Evolutionary conservation across 768 basidiomycete species (phyloP).

Genomic region (Inosperma sp.): DNA sequence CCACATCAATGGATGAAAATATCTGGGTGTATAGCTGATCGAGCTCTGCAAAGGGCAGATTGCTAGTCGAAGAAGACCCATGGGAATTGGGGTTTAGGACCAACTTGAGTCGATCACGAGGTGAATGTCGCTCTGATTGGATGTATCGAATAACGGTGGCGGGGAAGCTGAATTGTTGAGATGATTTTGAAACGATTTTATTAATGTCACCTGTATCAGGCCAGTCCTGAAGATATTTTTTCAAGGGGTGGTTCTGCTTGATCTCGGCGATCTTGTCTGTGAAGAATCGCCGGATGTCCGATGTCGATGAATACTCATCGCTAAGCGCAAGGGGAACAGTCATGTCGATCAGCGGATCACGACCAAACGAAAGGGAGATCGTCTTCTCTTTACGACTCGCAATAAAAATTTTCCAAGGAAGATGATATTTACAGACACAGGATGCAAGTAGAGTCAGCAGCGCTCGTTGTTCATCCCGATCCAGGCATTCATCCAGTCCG

Average conservation of each 20-base stretch:
- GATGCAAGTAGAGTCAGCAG: constrained; percentile 5
- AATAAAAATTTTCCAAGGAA: constrained; percentile 11
- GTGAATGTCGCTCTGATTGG: constrained; percentile 3
- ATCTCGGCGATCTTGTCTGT: constrained; percentile 10
- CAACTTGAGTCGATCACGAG: not conserved
- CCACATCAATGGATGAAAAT: constrained; percentile 1
- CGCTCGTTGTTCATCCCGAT: constrained; percentile 5
- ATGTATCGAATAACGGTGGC: constrained; percentile 3
- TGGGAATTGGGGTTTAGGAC: not conserved
- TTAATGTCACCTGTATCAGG: constrained; percentile 6
- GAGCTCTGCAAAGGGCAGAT: constrained; percentile 3
- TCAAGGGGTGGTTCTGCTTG: constrained; percentile 9
- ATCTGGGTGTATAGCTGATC: constrained; percentile 8
- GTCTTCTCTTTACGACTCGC: constrained; percentile 16
- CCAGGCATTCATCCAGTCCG: constrained; percentile 16
- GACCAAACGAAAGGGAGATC: constrained; percentile 7
- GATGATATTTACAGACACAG: not conserved
- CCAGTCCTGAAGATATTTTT: constrained; percentile 12
- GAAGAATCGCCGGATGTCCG: constrained; percentile 15
- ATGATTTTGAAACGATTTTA: constrained; percentile 7
- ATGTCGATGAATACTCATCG: constrained; percentile 9
- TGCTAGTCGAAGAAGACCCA: not conserved
- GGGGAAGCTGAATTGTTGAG: constrained; percentile 9
- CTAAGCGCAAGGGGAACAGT: constrained; percentile 11
- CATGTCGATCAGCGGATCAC: not conserved